phyloP scores from a whole-genome alignment of 108 stramenopile genomes.

The Cylindrotheca closterium region DNA sequence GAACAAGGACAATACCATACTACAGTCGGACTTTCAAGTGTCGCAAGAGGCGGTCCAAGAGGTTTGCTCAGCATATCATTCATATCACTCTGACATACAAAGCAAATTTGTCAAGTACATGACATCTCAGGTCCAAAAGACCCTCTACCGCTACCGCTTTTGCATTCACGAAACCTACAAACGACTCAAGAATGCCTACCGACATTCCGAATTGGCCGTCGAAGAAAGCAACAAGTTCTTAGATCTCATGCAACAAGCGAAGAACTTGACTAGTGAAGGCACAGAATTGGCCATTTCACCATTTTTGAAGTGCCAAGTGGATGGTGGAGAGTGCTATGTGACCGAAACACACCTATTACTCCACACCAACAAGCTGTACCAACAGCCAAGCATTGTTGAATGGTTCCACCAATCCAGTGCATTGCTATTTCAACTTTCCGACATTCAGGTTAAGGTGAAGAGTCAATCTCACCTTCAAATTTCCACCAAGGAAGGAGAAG shows the following conservation, averaged over 20 bases:
- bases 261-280: background rate
- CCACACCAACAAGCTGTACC: background rate
- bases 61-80: background rate
- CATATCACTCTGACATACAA: background rate
- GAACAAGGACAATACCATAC: background rate
- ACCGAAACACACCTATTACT: background rate
- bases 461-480: background rate
- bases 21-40: background rate
- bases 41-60: background rate
- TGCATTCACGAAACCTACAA: constrained; percentile 1
- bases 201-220: background rate
- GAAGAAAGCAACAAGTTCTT: constrained; percentile 2
- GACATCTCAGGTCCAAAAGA: background rate
- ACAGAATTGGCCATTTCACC: background rate
- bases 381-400: background rate
- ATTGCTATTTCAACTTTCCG: background rate
- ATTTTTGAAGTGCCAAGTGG: background rate
- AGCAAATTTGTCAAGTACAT: background rate
- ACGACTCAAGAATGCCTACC: background rate
- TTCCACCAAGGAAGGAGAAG: background rate
- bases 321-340: background rate
- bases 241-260: background rate
- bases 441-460: background rate
- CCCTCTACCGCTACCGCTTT: background rate
- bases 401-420: background rate